phyloP scores from a whole-genome alignment of 176 grass and related monocot species.

The Triticum dicoccoides region DNA sequence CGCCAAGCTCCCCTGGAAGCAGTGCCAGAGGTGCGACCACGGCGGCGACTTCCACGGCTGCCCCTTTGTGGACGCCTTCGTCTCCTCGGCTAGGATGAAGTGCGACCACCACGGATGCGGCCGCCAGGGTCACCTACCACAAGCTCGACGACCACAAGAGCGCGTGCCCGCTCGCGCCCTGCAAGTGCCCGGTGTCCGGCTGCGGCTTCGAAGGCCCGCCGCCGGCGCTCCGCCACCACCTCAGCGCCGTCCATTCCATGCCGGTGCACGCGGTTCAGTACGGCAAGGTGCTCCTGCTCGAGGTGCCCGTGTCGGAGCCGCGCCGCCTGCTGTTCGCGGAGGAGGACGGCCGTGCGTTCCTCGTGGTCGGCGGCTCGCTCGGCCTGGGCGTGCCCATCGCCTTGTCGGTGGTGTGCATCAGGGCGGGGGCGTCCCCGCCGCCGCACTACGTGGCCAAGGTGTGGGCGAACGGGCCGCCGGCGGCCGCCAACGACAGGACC shows the following conservation, averaged over 20 bases:
- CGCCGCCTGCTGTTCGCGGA: not conserved
- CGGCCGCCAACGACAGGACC: not conserved
- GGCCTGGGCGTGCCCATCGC: not conserved
- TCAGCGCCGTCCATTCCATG: not conserved
- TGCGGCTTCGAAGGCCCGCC: not conserved
- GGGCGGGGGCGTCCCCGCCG: not conserved
- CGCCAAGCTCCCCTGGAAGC: not conserved
- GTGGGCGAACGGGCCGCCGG: not conserved
- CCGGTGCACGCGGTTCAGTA: not conserved
- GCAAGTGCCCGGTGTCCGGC: not conserved
- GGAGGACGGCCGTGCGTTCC: not conserved
- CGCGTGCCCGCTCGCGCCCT: not conserved
- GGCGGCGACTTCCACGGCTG: not conserved
- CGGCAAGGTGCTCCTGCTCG: not conserved
- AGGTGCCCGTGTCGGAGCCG: not conserved
- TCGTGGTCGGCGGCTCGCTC: not conserved
- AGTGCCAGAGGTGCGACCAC: not conserved
- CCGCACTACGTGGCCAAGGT: not conserved
- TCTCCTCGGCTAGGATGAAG: not conserved
- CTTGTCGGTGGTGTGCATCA: not conserved
- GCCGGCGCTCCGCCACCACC: not conserved
- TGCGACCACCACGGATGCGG: not conserved
- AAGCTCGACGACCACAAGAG: not conserved
- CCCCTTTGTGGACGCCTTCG: not conserved
- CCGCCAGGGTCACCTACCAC: not conserved